Conservation (phyloP, 2,329 filamentous ascomycete species). For the Tolypocladium nubicola region DNA sequence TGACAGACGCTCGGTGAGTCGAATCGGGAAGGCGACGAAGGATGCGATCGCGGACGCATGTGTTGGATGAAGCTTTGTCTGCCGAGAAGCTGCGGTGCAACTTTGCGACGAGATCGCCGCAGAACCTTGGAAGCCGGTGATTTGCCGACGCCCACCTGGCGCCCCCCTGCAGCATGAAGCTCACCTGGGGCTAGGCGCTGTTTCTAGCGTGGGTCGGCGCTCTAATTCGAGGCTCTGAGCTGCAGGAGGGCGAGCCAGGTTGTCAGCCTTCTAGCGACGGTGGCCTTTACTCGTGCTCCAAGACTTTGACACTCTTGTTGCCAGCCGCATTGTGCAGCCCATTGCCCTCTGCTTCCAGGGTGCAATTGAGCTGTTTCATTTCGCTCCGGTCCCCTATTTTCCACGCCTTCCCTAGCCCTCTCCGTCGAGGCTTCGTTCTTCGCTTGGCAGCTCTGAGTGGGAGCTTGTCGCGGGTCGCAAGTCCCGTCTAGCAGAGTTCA, state of each 20-base stretch:
- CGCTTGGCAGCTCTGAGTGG: not conserved
- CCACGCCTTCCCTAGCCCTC: not conserved
- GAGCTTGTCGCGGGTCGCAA: not conserved
- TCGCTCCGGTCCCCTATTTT: not conserved
- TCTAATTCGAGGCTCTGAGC: not conserved
- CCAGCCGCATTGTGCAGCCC: slow-evolving; percentile 4
- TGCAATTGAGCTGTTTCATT: not conserved
- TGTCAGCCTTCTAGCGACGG: slow-evolving; percentile 18
- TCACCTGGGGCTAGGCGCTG: not conserved
- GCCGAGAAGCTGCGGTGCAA: not conserved
- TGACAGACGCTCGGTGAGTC: not conserved
- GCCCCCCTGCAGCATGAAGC: not conserved
- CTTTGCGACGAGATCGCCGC: not conserved
- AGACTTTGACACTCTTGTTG: not conserved
- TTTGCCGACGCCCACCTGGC: not conserved
- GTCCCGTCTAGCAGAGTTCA: not conserved
- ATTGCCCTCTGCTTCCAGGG: slow-evolving; percentile 2
- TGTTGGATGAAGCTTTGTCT: not conserved
- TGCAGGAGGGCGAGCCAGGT: not conserved
- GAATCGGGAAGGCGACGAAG: not conserved
- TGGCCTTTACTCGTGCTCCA: slow-evolving; percentile 17
- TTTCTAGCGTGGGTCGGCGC: not conserved
- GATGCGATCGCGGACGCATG: not conserved
- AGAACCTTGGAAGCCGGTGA: not conserved
- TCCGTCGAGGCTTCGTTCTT: not conserved